phyloP scores from a whole-genome alignment of 805 yeast species.

The Starmerella apicola region DNA sequence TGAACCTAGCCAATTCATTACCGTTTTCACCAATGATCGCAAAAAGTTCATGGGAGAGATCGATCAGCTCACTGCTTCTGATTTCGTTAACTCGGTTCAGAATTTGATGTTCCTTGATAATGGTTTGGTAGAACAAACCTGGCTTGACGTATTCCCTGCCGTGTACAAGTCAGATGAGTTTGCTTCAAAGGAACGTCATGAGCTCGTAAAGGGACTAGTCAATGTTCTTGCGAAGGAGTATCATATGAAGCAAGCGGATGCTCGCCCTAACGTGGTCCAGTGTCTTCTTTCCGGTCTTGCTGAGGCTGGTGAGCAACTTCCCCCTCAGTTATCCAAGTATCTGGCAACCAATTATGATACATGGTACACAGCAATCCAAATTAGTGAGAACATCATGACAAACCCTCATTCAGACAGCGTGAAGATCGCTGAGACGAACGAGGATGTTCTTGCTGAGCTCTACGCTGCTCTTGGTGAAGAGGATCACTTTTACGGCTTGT shows the following conservation, averaged over 20 bases:
- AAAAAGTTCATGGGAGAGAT: constrained; percentile 28
- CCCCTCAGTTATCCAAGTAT: constrained; percentile 87
- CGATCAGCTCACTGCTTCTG: constrained; percentile 38
- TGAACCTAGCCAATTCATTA: constrained; percentile 27
- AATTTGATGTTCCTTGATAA: constrained; percentile 76
- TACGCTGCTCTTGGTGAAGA: constrained; percentile 83
- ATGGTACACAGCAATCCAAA: constrained; percentile 78
- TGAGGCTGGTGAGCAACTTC: constrained; percentile 56
- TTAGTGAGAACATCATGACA: constrained; percentile 60
- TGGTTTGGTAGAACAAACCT: constrained; percentile 64
- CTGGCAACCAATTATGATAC: constrained; percentile 77
- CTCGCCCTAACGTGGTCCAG: constrained; percentile 76
- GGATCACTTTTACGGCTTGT: constrained; percentile 92
- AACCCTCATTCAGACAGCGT: constrained; percentile 53
- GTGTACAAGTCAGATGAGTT: constrained; percentile 49
- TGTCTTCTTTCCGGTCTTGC: constrained; percentile 69
- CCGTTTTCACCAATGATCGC: constrained; percentile 27
- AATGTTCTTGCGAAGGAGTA: constrained; percentile 77
- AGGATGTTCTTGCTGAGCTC: constrained; percentile 82
- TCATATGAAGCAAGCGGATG: constrained; percentile 79
- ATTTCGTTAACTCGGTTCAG: constrained; percentile 55
- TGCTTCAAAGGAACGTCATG: constrained; percentile 68
- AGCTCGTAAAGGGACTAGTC: constrained; percentile 70
- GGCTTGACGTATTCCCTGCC: constrained; percentile 75
- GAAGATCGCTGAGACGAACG: constrained; percentile 68